Base-by-base conservation (phyloP, 495 filamentous ascomycete genomes). In the Penicillium silybi region DNA sequence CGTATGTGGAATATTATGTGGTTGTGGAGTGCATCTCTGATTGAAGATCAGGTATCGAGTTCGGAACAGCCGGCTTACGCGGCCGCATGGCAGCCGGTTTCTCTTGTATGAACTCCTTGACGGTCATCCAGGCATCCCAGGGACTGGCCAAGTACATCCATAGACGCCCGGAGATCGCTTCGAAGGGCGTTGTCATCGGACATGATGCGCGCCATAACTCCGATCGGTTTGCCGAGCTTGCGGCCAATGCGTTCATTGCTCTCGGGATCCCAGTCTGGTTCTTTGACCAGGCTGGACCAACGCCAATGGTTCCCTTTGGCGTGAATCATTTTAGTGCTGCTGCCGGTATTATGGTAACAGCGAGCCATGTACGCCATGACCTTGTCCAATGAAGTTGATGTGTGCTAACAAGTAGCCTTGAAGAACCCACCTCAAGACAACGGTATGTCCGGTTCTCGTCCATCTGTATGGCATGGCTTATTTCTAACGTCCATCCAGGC, bases 291-390 rank as follows among this genome's bases (percentile, higher is more conserved):
- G 52, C 74, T 6, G 79, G 80, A 1, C 80, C 83, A 27, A 89
- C 86, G 15, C 86, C 86, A 16, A 63, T 86, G 50, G 83, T 89
- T n/a, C 80, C 86, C 3, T 89, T 86, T 62, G 81, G 77, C 4
- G 79, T 88, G 39, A 72, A 65, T 2, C 61, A 80, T 43, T 67
- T 82, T 46, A 64, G 67, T 32, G 81, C 85, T 46, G 78, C 76
- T 7, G 85, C 83, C 26, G 86, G 86, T 38, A 69, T 89, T 19
- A 88, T 89, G 86, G 75, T 88, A 42, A 88, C 86, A 40, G 86
- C 86, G 20, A 84, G 80, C 53, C 83, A 87, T 64, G 73, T 77
- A 72, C 44, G 73, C 54, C 22, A 18, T 43, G 27, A 16, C 29
- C 18, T 6, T 6, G 4, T 37, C 3, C 37, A 25, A 5, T 29